These are phyloP conservation scores for Fraxinus anomala DNA, from an alignment of 257 asterid species.

Conservation along the genomic window DNA sequence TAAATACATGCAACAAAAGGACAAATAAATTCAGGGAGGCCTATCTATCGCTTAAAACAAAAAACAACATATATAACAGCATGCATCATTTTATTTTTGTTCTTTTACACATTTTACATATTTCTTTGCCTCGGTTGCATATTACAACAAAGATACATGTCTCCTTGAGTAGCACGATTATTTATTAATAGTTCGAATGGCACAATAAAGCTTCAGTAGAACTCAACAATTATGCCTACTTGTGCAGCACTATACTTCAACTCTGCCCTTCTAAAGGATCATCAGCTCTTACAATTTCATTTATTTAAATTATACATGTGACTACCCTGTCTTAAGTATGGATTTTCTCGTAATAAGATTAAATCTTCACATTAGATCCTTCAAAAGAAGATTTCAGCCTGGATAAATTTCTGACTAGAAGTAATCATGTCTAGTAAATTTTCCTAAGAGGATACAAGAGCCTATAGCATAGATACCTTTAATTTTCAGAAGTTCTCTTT, in stretches of 20 bases:
- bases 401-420: not conserved
- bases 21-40: not conserved
- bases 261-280: not conserved
- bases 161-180: not conserved
- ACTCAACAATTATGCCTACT: no score
- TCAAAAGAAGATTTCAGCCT: not conserved
- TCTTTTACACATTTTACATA: not conserved
- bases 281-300: not conserved
- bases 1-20: slow-evolving; percentile 7
- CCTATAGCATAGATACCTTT: not conserved
- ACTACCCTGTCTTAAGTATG: not conserved
- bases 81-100: not conserved
- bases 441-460: not conserved
- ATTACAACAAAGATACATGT: not conserved
- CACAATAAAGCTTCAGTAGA: not conserved
- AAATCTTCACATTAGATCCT: not conserved
- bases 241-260: not conserved
- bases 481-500: not conserved
- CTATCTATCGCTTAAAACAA: not conserved
- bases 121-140: not conserved
- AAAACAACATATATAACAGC: not conserved
- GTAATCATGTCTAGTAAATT: not conserved
- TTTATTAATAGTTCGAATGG: not conserved
- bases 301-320: not conserved
- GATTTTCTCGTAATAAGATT: not conserved